Conservation (phyloP, 2,329 filamentous ascomycete genomes). For the Verticillium tricorpus region DNA sequence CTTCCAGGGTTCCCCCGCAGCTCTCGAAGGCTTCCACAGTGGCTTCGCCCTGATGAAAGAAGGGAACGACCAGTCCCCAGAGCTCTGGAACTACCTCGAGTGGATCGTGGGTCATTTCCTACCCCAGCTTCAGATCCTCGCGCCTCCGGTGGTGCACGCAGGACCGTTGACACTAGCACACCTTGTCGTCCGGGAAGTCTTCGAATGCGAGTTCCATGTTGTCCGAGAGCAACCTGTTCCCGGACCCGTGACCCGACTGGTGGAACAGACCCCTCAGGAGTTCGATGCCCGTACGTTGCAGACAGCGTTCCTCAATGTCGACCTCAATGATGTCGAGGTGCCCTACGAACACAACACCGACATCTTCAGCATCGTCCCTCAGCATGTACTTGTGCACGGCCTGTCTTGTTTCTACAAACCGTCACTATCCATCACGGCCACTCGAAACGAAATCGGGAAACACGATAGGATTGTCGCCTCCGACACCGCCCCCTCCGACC, state of each 20-base stretch:
- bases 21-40: slow-evolving; percentile 1
- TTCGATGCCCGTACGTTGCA: not conserved
- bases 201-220: not conserved
- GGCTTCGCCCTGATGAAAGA: slow-evolving; percentile 3
- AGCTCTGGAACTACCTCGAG: slow-evolving; percentile 9
- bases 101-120: slow-evolving; percentile 5
- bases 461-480: not conserved
- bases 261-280: not conserved
- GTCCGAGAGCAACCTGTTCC: not conserved
- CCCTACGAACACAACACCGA: not conserved
- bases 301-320: not conserved
- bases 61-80: slow-evolving; percentile 6
- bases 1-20: slow-evolving; percentile 7
- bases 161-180: slow-evolving; percentile 8
- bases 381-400: not conserved
- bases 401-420: not conserved
- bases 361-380: not conserved
- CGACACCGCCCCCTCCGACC: not conserved
- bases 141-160: slow-evolving; percentile 2
- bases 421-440: not conserved
- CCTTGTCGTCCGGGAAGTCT: not conserved
- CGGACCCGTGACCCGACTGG: not conserved
- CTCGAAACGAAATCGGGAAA: slow-evolving; percentile 2
- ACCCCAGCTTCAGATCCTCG: slow-evolving; percentile 3
- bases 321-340: not conserved